phyloP scores from a whole-genome alignment of 2,329 filamentous ascomycete species.

The Dactylellina drechsleri region DNA sequence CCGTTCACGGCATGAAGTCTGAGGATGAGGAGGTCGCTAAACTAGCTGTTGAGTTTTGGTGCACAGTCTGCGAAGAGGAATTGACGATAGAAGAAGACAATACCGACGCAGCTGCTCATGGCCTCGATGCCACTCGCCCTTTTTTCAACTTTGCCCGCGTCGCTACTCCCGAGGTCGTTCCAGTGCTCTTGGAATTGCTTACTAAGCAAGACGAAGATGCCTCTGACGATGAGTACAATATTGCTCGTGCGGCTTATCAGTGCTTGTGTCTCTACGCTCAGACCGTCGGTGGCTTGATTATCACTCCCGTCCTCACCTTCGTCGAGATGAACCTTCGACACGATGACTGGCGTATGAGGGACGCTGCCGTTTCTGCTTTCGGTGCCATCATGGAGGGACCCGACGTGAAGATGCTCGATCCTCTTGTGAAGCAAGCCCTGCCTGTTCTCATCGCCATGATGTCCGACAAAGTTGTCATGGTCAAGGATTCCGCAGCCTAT shows the following conservation, averaged over 20 bases:
- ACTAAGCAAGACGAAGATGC: constrained; percentile 99
- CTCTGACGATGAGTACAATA: constrained; percentile 95
- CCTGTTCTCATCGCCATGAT: constrained; percentile 92
- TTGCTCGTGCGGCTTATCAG: constrained; percentile 93
- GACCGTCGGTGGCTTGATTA: constrained; percentile 84
- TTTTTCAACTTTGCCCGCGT: constrained; percentile 97
- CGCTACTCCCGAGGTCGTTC: constrained; percentile 91
- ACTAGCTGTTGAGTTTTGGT: constrained; percentile 99
- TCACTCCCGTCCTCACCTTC: constrained; percentile 85
- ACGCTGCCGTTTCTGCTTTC: constrained; percentile 96
- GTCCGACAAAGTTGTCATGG: constrained; percentile 86
- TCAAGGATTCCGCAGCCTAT: constrained; percentile 95
- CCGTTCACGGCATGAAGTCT: constrained; percentile 98
- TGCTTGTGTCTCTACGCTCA: constrained; percentile 95
- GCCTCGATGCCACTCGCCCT: constrained; percentile 78
- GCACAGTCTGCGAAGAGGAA: constrained; percentile 99
- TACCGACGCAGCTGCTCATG: constrained; percentile 66
- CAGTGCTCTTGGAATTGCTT: constrained; percentile 85
- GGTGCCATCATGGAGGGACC: constrained; percentile 99
- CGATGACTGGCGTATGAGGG: constrained; percentile 93
- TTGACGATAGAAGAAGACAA: constrained; percentile 98
- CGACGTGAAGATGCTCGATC: constrained; percentile 88
- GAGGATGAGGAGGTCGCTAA: constrained; percentile 98
- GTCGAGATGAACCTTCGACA: constrained; percentile 89
- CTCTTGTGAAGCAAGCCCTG: constrained; percentile 93